Evolutionary conservation across 441 rosid species (phyloP).

Genomic region (Eutrema salsugineum): DNA sequence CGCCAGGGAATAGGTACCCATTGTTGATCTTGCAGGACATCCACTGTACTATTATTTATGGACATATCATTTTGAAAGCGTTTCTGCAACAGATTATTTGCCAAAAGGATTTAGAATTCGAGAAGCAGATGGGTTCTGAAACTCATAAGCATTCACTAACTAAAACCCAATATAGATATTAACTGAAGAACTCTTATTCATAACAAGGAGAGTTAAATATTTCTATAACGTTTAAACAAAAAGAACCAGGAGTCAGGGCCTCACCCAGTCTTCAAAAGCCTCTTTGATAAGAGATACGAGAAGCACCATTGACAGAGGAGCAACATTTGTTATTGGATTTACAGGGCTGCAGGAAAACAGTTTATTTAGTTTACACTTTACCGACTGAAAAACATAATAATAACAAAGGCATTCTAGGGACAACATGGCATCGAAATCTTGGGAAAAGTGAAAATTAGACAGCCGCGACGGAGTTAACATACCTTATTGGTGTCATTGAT

Average conservation of each 20-base stretch:
- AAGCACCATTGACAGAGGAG: constrained; percentile 90
- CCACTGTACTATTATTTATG: constrained; percentile 74
- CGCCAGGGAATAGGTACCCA: constrained; percentile 89
- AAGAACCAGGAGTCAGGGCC: constrained; percentile 31
- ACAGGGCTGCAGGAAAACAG: constrained; percentile 78
- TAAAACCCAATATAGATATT: not conserved
- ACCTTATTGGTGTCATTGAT: constrained; percentile 97
- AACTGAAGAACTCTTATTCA: not conserved
- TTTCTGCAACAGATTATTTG: constrained; percentile 56
- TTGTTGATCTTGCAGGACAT: constrained; percentile 79
- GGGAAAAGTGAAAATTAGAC: not conserved
- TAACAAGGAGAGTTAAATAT: not conserved
- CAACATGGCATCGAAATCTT: not conserved
- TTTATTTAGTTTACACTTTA: constrained; percentile 7
- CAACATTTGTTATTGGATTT: constrained; percentile 89
- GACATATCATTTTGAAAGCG: constrained; percentile 97
- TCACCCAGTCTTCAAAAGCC: constrained; percentile 99
- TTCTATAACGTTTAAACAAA: not conserved
- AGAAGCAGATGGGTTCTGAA: not conserved
- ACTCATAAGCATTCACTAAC: not conserved
- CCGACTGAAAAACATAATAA: not conserved
- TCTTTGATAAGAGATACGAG: constrained; percentile 95
- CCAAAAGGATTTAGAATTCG: constrained; percentile 13
- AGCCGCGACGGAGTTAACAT: constrained; percentile 7
- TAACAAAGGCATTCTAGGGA: not conserved